Evolutionary conservation across 1,284 basidiomycete species (phyloP).

Genomic region (Phylloboletellus chloephorus): DNA sequence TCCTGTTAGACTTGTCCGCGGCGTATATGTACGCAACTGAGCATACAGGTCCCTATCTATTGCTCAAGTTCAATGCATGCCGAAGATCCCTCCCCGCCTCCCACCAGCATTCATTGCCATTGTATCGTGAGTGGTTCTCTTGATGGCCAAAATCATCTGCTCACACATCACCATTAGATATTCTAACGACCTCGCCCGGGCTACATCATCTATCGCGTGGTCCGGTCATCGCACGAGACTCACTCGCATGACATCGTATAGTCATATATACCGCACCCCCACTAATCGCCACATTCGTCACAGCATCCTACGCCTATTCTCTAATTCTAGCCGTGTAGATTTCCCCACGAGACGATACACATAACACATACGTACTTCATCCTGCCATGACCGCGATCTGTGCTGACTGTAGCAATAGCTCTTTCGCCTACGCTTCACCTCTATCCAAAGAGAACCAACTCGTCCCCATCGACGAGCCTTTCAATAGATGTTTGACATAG

Average conservation of each 20-base stretch:
- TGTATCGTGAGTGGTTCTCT: conserved; percentile 6
- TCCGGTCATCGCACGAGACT: not conserved
- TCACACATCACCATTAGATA: conserved; percentile 6
- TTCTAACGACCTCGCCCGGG: not conserved
- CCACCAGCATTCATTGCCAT: not conserved
- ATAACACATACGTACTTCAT: conserved; percentile 2
- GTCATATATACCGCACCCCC: not conserved
- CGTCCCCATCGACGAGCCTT: not conserved
- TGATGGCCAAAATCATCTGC: not conserved
- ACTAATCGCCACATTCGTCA: not conserved
- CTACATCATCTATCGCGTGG: not conserved
- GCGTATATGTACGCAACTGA: conserved; percentile 2
- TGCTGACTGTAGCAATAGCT: conserved; percentile 24
- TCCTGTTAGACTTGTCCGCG: not conserved
- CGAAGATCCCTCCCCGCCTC: not conserved
- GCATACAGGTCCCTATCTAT: no score
- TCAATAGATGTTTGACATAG: no score
- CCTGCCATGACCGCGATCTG: not conserved
- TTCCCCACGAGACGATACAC: no score
- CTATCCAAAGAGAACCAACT: conserved; percentile 1
- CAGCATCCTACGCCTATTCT: conserved; percentile 1
- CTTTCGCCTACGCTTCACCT: conserved; percentile 3
- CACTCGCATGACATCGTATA: not conserved
- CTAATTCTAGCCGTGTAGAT: not conserved
- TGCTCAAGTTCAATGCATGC: not conserved